These are phyloP conservation scores for Oryza meyeriana DNA, from an alignment of 176 grass and related monocot species.

Conservation along the genomic window DNA sequence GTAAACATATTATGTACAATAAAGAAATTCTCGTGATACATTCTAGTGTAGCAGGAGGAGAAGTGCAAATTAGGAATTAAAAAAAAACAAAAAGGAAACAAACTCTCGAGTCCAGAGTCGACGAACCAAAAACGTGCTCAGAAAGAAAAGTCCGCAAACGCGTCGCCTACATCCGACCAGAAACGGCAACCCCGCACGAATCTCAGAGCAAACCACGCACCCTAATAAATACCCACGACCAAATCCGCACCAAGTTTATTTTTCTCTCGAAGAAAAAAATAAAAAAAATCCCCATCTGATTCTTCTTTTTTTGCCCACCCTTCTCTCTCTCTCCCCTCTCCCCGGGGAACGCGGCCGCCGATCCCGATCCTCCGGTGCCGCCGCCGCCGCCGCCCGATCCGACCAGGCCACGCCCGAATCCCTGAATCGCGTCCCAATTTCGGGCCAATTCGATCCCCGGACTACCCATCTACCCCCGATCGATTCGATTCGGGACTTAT, in stretches of 20 bases:
- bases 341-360: conserved; percentile 43
- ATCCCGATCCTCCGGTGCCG: conserved; percentile 27
- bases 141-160: neutral
- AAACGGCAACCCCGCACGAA: neutral
- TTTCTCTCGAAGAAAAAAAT: neutral
- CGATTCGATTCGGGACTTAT: neutral
- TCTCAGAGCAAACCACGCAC: neutral
- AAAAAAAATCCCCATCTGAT: neutral
- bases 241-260: neutral
- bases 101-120: neutral
- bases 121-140: neutral
- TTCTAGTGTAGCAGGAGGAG: no score
- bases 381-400: conserved; percentile 21
- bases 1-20: no score
- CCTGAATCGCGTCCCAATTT: neutral
- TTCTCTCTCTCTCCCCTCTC: neutral
- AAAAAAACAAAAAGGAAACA: neutral
- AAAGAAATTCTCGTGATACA: no score
- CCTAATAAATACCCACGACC: neutral
- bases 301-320: neutral
- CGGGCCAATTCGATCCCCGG: neutral
- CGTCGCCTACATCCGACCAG: neutral
- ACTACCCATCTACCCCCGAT: neutral
- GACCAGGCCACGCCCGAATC: conserved; percentile 4
- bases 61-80: no score